These are phyloP conservation scores for Ophiostoma ips DNA, from an alignment of 2,329 filamentous ascomycete species.

Conservation along the genomic window DNA sequence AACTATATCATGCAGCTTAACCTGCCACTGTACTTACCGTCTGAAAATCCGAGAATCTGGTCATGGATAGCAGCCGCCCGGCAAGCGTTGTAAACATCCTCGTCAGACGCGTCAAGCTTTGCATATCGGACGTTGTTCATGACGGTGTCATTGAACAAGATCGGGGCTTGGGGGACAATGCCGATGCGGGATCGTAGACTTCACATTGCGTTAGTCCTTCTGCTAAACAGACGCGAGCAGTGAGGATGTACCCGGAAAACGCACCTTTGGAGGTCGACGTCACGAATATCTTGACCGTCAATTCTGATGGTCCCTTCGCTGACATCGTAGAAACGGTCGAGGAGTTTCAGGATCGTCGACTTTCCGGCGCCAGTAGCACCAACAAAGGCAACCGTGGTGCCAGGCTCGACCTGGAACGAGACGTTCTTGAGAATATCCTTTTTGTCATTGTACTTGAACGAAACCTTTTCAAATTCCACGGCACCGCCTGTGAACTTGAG, in stretches of 20 bases:
- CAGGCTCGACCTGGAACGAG: conserved; percentile 34
- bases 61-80: conserved; percentile 43
- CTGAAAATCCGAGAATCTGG: conserved; percentile 39
- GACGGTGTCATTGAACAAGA: conserved; percentile 44
- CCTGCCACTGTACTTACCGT: conserved; percentile 22
- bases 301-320: conserved; percentile 37
- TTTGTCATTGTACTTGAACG: conserved; percentile 46
- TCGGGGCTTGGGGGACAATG: conserved; percentile 40
- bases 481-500: conserved; percentile 37
- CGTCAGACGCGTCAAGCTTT: conserved; percentile 37
- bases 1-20: too few species aligned
- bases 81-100: conserved; percentile 41
- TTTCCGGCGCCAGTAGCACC: conserved; percentile 47
- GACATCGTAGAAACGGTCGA: conserved; percentile 46
- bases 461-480: conserved; percentile 40
- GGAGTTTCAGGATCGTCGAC: conserved; percentile 42
- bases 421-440: conserved; percentile 42
- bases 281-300: conserved; percentile 42
- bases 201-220: not conserved
- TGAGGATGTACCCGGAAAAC: not conserved
- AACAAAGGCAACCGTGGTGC: conserved; percentile 45
- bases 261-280: conserved; percentile 36
- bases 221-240: not conserved
- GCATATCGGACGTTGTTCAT: conserved; percentile 47
- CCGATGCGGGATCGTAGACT: conserved; percentile 37